Base-by-base conservation (phyloP, 495 filamentous ascomycete genomes). In the Penicillium diatomitis region DNA sequence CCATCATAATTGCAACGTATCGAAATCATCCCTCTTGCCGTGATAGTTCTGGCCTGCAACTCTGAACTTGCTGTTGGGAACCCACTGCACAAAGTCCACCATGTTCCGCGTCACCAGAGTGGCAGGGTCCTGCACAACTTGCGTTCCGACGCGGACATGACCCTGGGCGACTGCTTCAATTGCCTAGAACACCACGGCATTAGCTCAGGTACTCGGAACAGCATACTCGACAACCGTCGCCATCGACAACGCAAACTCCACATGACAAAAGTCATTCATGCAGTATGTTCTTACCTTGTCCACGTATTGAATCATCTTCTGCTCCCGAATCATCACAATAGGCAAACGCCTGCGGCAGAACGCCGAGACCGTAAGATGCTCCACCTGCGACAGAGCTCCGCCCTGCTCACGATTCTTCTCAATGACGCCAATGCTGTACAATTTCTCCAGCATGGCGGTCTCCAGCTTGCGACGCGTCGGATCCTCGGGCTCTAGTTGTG, bases 11-110 rank as follows among this genome's bases (percentile, higher is more conserved):
- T 54, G 94, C 56, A 96, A 71, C 57, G 96, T 72, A 73, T 97
- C 94, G 62, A 91, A 97, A 69, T 98, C 92, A 73, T 98, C 92
- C 71, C 95, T 64, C 71, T 95, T 88, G 66, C 95, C 88, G 50
- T 89, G 81, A 63, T 97, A 98, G 62, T 82, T 84, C 80, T 95
- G 79, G 48, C 96, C 90, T 56, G 85, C 91, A 60, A 85, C 76
- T 83, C 92, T 96, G 71, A 97, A 95, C 86, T 96, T 96, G 64
- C 86, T 90, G 44, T 85, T 86, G 55, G 94, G 88, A 31, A 91
- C 87, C 92, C 92, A 98, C 4, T 92, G 97, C 28, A 98, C 85
- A 50, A 91, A 96, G 67, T 98, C 92, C 71, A 97, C 92, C 83
- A 95, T 86, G 56, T 83, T 88, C 50, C 83, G 75, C 32, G 70